Base-by-base conservation (phyloP, 1,139 yeast genomes). In the Candida labiduridarum region DNA sequence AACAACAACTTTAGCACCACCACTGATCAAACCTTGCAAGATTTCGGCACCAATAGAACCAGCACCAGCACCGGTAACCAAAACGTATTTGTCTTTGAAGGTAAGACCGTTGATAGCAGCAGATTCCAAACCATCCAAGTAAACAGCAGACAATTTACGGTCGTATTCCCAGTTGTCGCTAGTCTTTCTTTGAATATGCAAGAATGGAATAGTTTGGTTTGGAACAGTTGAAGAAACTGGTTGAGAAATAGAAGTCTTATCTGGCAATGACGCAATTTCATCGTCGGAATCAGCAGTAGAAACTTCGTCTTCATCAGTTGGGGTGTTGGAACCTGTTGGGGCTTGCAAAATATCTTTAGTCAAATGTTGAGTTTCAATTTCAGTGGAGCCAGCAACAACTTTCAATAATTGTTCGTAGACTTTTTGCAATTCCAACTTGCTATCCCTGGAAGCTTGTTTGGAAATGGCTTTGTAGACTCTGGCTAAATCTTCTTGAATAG, bases 21-120 rank as follows among this genome's bases (percentile, higher is more conserved):
- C 99, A 67, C 95, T 85, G 51, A 94, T 79, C 68, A 94, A 80
- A 58, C 99, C 99, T 77, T 89, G 96, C 68, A 94, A 80, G 59
- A 94, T 84, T 72, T 94, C 97, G 54, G 97, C 97, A 74, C 98
- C 99, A 69, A 94, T 94, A 48, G 99, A 94, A 47, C 98, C 99
- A 49, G 90, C 94, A 79, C 99, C 99, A 48, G 98, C 98, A 78
- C 99, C 99, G 49, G 99, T 94, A 61, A 94, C 80, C 65, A 94
- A 83, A 49, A 92, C 97, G 59, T 86, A 85, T 74, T 91, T 94
- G 71, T 85, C 89, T 69, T 87, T 86, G 79, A 86, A 94, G 39
- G 96, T 82, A 55, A 91, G 82, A 75, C 99, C 99, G 61, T 91
- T 87, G 57, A 90, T 83, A 45, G 99, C 97, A 66, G 96, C 96